Base-by-base conservation (phyloP, 2,329 filamentous ascomycete genomes). In the Penicillium freii region DNA sequence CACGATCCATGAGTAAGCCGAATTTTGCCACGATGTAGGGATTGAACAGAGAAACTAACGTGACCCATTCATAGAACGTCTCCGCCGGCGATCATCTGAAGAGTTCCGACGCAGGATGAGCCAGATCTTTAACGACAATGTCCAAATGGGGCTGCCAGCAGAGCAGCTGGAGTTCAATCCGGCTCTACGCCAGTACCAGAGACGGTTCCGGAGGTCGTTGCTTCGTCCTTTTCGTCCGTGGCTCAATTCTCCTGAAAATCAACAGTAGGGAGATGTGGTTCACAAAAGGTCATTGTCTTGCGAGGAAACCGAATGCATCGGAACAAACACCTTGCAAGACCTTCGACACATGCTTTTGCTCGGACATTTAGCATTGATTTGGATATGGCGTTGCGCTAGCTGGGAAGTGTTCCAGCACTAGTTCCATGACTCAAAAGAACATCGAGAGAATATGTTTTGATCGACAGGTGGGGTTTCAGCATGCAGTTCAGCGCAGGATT, bases 81-180 rank as follows among this genome's bases (percentile, higher is more conserved):
- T 60, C 54, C 67, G 66, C 38, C 59, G 61, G 38, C 68, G 64
- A 40, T 72, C 70, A 17, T 72, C 70, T 0, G 70, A 73, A 50
- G 68, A 71, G 42, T 70, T 72, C 34, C 67, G 70, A 58, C 69
- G 70, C 46, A 66, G 58, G 38, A 67, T 73, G 54, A 73, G 70
- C 61, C 63, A 63, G 48, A 64, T 73, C 4, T 70, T 73, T 50
- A 71, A 73, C 48, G 70, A 73, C 15, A 70, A 61, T 45, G 60
- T 70, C 23, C 64, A 64, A 27, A 60, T 59, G 48, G 66, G 52
- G 4, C 11, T 48, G n/a, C 61, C 69, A 3, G 17, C 43, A 1
- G 69, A 71, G 13, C 56, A 59, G 38, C 64, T 69, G 40, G 67
- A 70, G 44, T 62, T 70, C 19, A 60, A 61, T 11, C 56, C 67